Evolutionary conservation across 371 early-diverging fungal species (phyloP).

Genomic region (Zopfochytrium polystomum): DNA sequence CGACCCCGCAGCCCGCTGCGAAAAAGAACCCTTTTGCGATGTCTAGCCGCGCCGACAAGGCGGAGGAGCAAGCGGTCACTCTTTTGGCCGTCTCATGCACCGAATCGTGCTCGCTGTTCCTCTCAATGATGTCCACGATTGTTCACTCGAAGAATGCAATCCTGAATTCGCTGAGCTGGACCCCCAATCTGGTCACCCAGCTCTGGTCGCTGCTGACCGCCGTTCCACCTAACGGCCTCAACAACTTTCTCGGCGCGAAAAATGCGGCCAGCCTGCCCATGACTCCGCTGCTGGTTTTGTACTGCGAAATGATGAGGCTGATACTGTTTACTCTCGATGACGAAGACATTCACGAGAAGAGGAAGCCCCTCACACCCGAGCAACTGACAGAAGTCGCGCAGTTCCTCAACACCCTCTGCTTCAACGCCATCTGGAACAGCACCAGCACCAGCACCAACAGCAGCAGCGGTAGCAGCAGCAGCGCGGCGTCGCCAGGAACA

Average conservation of each 20-base stretch:
- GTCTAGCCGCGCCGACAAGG: slow-evolving; percentile 47
- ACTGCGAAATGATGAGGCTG: slow-evolving; percentile 60
- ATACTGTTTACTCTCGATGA: slow-evolving; percentile 52
- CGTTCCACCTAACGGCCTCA: slow-evolving; percentile 56
- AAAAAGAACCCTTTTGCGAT: no score
- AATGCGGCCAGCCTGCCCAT: slow-evolving; percentile 55
- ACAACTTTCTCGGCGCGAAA: slow-evolving; percentile 48
- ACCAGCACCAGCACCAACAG: not conserved
- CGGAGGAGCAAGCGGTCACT: not conserved
- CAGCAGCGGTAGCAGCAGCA: slow-evolving; percentile 21
- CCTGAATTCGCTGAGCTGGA: slow-evolving; percentile 58
- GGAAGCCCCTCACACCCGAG: slow-evolving; percentile 29
- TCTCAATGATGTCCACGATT: slow-evolving; percentile 44
- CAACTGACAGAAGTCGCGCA: slow-evolving; percentile 19
- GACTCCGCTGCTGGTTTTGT: slow-evolving; percentile 56
- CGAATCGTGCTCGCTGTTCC: slow-evolving; percentile 53
- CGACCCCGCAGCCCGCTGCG: slow-evolving; percentile 39
- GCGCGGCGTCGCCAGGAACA: not conserved
- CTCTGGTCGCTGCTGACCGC: slow-evolving; percentile 62
- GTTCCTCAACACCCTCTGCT: slow-evolving; percentile 38
- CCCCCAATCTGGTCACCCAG: slow-evolving; percentile 53
- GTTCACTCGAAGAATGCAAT: slow-evolving; percentile 52
- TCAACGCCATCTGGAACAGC: slow-evolving; percentile 23
- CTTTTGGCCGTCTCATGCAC: not conserved
- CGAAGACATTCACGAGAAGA: slow-evolving; percentile 35